A percentile compares a stretch with the other conserved stretches of the same genome.
phyloP scores from a whole-genome alignment of 345 rosid species.

The Citropsis articulata region DNA sequence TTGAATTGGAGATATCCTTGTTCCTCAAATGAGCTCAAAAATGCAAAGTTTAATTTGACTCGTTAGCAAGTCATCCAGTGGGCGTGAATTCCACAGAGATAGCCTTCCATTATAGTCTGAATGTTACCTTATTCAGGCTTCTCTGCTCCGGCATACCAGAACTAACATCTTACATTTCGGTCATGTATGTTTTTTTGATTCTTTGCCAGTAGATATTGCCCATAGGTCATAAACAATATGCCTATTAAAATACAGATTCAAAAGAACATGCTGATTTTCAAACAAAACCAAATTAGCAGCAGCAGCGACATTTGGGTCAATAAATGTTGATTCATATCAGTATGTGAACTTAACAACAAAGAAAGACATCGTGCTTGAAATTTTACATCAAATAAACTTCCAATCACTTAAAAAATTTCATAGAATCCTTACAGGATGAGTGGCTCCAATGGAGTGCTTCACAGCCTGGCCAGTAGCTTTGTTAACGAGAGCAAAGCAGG shows the following conservation, averaged over 20 bases:
- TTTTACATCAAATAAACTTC: neutral
- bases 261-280: neutral
- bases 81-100: neutral
- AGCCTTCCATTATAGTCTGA: neutral
- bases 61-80: neutral
- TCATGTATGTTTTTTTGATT: neutral
- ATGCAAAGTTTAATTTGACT: neutral
- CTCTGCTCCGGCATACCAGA: neutral
- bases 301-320: neutral
- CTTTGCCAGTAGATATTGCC: neutral
- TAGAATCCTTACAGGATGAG: slow-evolving; percentile 67
- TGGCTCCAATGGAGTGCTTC: slow-evolving; percentile 73
- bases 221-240: neutral
- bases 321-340: neutral
- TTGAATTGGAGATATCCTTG: neutral
- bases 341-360: neutral
- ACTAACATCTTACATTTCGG: neutral
- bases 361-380: neutral
- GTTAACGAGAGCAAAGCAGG: slow-evolving; percentile 81
- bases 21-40: neutral
- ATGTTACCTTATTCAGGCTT: neutral
- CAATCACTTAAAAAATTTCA: neutral
- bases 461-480: slow-evolving; percentile 84
- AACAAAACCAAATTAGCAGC: neutral
- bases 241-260: neutral